Conservation (phyloP, 257 asterid genomes). For the Thymus quinquecostatus region DNA sequence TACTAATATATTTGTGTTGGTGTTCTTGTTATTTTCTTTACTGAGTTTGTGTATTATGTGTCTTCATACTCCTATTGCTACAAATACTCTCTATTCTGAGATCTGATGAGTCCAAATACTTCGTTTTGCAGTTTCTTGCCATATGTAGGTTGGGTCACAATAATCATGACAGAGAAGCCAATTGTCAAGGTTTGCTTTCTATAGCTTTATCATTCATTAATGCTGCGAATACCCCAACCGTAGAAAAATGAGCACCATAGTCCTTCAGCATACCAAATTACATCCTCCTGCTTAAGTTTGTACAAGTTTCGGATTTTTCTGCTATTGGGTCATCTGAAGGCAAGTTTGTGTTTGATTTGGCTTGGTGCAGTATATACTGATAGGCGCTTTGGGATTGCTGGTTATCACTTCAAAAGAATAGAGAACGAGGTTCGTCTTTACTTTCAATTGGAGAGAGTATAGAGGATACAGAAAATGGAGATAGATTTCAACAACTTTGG, state of each 20-base stretch:
- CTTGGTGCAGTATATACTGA: conserved; percentile 77
- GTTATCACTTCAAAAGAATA: conserved; percentile 94
- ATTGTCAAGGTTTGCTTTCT: conserved; percentile 75
- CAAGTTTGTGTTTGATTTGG: conserved; percentile 20
- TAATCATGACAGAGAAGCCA: conserved; percentile 98
- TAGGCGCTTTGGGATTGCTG: conserved; percentile 90
- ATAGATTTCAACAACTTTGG: conserved; percentile 2
- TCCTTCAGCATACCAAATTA: background rate
- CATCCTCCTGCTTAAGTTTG: background rate
- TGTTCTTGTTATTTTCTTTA: background rate
- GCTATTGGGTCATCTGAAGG: background rate
- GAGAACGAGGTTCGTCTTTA: conserved; percentile 9
- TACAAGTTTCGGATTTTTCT: background rate
- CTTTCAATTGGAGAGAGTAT: conserved; percentile 12
- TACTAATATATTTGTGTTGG: background rate
- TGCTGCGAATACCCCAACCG: background rate
- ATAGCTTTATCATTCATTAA: background rate
- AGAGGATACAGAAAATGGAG: conserved; percentile 17
- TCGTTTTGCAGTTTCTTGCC: conserved; percentile 79
- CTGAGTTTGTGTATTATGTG: background rate
- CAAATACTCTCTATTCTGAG: conserved; percentile 1
- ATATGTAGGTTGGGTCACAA: conserved; percentile 98
- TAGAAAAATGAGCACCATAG: background rate
- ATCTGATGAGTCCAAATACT: conserved; percentile 12
- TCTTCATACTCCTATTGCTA: background rate